Evolutionary conservation across 805 yeast genomes (phyloP).

Genomic region (Barnettozyma vustinii): DNA sequence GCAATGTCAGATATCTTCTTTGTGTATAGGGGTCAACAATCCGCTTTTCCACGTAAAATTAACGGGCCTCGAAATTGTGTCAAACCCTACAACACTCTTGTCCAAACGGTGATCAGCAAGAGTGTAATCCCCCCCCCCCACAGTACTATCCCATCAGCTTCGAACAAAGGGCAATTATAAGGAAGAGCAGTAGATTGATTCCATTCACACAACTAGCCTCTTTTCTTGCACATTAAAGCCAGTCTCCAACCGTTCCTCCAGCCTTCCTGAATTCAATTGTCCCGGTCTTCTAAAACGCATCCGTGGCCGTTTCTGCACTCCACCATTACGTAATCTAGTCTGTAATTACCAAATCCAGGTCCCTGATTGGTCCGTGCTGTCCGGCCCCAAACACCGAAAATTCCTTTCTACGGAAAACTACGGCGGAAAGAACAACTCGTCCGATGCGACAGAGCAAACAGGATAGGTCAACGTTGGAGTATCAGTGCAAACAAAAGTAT

Average conservation of each 20-base stretch:
- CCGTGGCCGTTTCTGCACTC: not conserved
- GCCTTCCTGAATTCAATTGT: not conserved
- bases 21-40: too few species aligned
- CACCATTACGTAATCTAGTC: not conserved
- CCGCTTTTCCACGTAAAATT: too few species aligned
- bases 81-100: too few species aligned
- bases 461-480: not conserved
- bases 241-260: not conserved
- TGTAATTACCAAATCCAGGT: not conserved
- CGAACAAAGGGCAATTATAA: too few species aligned
- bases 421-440: not conserved
- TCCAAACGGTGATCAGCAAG: too few species aligned
- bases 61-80: too few species aligned
- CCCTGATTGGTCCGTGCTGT: not conserved
- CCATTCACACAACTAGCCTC: not conserved
- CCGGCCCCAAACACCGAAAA: constrained; percentile 1
- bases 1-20: not conserved
- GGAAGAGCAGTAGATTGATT: too few species aligned
- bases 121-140: too few species aligned
- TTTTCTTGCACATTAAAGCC: not conserved
- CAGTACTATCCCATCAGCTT: too few species aligned
- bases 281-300: not conserved
- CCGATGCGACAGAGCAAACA: not conserved
- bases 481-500: not conserved
- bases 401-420: not conserved